Base-by-base conservation (phyloP, 1,139 yeast species). In the Kodamaea suecica region DNA sequence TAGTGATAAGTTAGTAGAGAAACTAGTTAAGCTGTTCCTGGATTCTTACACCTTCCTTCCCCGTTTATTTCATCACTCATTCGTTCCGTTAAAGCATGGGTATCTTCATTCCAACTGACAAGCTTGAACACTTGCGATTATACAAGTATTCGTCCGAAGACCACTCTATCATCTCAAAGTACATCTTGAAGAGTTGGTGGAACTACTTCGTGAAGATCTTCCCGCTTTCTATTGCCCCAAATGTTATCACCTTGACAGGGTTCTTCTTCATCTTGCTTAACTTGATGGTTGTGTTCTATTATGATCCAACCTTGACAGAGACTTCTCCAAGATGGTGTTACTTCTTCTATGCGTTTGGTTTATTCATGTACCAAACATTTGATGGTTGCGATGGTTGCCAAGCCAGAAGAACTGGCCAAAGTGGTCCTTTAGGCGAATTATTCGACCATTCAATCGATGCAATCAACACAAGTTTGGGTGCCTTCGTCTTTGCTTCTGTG, bases 301-400 rank as follows among this genome's bases (percentile, higher is more conserved):
- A 70, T 48, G 94, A 87, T 57, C 95, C 96, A 2, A 66, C 71
- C 39, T 70, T 84, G 40, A 64, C 76, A 35, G 54, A 59, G 12
- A 68, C 68, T 2, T 70, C 77, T 17, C 96, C 97, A n/a, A 58
- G 75, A 31, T 87, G 95, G 95, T 76, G 84, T 25, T 87, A 85
- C 56, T 75, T 76, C 48, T 70, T 84, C 35, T 86, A 85, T 55
- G 96, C 95, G 0, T 56, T 84, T 48, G 95, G 95, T 2, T 65
- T 90, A 45, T 88, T 90, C 55, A 66, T 88, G 72, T 90, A 90
- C 57, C 97, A 90, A 55, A 90, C 97, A 0, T 88, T 90, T 57
- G 97, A 90, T 61, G 96, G 97, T 2, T 85, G 95, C 59, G 97
- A 90, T 59, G 97, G 97, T 8, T 76, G 84, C 46, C 97, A 90